Percentiles rank a stretch among this genome's conserved stretches.
These are phyloP conservation scores for Aspergillus oerlinghausenensis DNA, from an alignment of 2,329 filamentous ascomycete species.

Conservation along the genomic window DNA sequence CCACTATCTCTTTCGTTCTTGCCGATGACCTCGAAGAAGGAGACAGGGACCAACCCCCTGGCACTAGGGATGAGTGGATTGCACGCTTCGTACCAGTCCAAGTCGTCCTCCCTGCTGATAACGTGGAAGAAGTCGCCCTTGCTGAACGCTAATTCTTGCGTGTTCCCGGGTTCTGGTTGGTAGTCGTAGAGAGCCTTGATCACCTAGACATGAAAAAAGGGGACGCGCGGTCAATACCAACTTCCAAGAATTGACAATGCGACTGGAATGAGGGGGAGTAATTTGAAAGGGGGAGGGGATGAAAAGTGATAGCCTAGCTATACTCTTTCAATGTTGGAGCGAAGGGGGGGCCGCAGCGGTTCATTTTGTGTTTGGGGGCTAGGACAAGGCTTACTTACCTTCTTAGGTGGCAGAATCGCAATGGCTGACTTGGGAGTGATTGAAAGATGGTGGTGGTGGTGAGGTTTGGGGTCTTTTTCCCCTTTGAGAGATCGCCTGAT, in stretches of 20 bases:
- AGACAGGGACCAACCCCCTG: slow-evolving; percentile 85
- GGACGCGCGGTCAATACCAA: slow-evolving; percentile 13
- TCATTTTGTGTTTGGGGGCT: not conserved
- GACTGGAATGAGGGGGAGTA: slow-evolving; percentile 5
- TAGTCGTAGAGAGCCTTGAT: slow-evolving; percentile 97
- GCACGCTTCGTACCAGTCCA: slow-evolving; percentile 97
- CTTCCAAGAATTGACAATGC: slow-evolving; percentile 7
- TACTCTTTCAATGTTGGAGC: not conserved
- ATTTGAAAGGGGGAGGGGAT: slow-evolving; percentile 1
- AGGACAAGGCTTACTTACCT: slow-evolving; percentile 53
- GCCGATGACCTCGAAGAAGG: slow-evolving; percentile 87
- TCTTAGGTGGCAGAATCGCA: slow-evolving; percentile 87
- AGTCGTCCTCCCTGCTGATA: slow-evolving; percentile 89
- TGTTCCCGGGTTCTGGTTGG: slow-evolving; percentile 61
- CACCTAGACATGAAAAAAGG: slow-evolving; percentile 55
- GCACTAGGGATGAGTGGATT: slow-evolving; percentile 82
- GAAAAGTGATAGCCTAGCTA: not conserved
- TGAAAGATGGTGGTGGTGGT: slow-evolving; percentile 54
- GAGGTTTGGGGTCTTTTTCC: slow-evolving; percentile 65
- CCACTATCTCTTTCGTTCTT: slow-evolving; percentile 88
- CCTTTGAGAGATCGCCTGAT: slow-evolving; percentile 86
- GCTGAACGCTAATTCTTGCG: slow-evolving; percentile 81
- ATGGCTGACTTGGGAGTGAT: slow-evolving; percentile 81
- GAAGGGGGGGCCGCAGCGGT: not conserved
- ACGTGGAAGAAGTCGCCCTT: slow-evolving; percentile 98